phyloP scores from a whole-genome alignment of 495 filamentous ascomycete genomes.

The Penicillium paradoxum region DNA sequence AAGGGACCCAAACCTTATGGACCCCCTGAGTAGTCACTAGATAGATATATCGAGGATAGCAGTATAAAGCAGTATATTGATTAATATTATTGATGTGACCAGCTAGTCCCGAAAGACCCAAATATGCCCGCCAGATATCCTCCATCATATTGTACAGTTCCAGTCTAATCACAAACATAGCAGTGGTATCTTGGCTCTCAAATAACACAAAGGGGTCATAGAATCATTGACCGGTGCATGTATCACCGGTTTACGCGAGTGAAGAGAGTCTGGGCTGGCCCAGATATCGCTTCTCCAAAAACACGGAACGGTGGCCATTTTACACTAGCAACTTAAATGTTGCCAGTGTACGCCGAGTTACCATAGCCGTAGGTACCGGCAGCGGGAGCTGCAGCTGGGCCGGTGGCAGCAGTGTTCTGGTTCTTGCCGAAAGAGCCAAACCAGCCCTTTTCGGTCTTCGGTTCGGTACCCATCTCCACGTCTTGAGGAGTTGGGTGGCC shows the following conservation, averaged over 20 bases:
- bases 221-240: conserved; percentile 17
- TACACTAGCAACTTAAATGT: conserved; percentile 20
- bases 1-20: background rate
- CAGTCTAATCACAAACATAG: conserved; percentile 16
- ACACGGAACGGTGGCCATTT: background rate
- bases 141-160: conserved; percentile 14
- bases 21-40: background rate
- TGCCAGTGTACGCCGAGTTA: conserved; percentile 38
- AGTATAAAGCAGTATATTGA: background rate
- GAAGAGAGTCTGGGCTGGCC: background rate
- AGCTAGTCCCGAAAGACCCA: conserved; percentile 1
- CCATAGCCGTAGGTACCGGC: conserved; percentile 31
- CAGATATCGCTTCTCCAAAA: background rate
- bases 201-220: conserved; percentile 17
- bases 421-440: conserved; percentile 23
- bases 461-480: conserved; percentile 28
- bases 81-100: conserved; percentile 4
- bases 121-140: conserved; percentile 6
- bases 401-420: conserved; percentile 15
- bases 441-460: conserved; percentile 25
- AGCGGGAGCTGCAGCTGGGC: conserved; percentile 9
- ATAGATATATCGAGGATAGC: background rate
- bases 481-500: conserved; percentile 35
- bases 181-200: conserved; percentile 23
- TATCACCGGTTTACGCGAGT: background rate